Base-by-base conservation (phyloP, 176 grass and related monocot species). In the Puya raimondii region DNA sequence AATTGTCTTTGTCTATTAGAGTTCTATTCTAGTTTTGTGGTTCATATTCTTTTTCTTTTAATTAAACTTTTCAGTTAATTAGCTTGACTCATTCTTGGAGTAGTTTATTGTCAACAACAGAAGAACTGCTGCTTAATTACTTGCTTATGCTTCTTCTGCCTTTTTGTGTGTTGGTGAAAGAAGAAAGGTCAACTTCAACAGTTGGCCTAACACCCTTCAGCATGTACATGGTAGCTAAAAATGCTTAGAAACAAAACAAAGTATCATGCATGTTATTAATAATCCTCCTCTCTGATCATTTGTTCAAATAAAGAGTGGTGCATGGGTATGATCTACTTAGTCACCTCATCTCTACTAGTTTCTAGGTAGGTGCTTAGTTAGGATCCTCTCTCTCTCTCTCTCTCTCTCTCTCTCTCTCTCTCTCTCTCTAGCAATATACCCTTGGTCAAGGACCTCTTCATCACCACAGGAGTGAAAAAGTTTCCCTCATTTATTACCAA, bases 41-140 rank as follows among this genome's bases (percentile, higher is more conserved):
- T 0, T 42, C 4, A 42, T 42, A 42, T 42, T 42, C 33, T 8
- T 42, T 42, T 42, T 42, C 4, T 4, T 42, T 6, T 42, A n/a
- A n/a, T n/a, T 42, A 42, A 6, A 42, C 33, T 42, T 42, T 42
- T 42, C 7, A 42, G 5, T 42, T 42, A 42, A n/a, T 61, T 9
- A 61, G 4, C 56, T 6, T 61, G 56, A 61, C 16, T 61, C 3
- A 18, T 61, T 61, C n/a, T 61, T n/a, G 6, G 56, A 61, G 56
- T 9, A 61, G 16, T 61, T 61, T 61, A 61, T 61, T 16, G 56
- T 61, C 56, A 61, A 61, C 16, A 61, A 59, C 56, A n/a, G n/a
- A 22, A 61, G 56, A 61, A 61, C 56, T 61, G 56, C 56, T 18
- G 7, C 56, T 20, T 9, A 0, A 5, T 15, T 9, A 10, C 6